Evolutionary conservation across 192 early-diverging fungal genomes (phyloP).

Genomic region (Coemansia sp.): DNA sequence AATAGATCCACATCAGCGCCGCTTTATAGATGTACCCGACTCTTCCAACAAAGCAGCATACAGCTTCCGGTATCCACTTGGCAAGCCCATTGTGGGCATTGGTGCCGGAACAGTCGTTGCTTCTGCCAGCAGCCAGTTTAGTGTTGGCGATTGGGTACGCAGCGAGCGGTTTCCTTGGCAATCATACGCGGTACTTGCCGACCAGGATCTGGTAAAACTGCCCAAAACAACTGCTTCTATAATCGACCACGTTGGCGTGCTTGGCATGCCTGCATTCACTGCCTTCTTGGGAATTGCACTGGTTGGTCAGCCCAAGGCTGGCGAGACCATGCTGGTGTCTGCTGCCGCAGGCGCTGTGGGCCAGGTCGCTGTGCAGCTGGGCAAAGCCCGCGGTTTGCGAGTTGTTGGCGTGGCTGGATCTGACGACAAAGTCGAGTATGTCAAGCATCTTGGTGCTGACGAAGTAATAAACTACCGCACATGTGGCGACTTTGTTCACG

Average conservation of each 20-base stretch:
- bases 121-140: conserved; percentile 56
- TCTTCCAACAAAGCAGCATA: neutral
- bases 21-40: conserved; percentile 60
- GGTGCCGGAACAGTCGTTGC: conserved; percentile 66
- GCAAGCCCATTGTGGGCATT: conserved; percentile 60
- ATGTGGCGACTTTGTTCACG: conserved; percentile 37
- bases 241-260: conserved; percentile 39
- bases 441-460: conserved; percentile 71
- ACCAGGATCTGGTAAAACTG: conserved; percentile 16
- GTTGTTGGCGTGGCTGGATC: conserved; percentile 83
- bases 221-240: conserved; percentile 7
- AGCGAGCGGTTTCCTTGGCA: conserved; percentile 59
- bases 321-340: conserved; percentile 80
- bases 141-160: conserved; percentile 65
- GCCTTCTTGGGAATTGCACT: conserved; percentile 65
- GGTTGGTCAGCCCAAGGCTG: conserved; percentile 68
- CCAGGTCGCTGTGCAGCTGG: conserved; percentile 76
- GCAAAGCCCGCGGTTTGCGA: conserved; percentile 65
- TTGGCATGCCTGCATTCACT: conserved; percentile 81
- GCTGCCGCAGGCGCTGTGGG: conserved; percentile 84
- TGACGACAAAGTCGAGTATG: conserved; percentile 76
- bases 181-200: conserved; percentile 55
- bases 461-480: conserved; percentile 92
- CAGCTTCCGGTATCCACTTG: conserved; percentile 40
- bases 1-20: conserved; percentile 74